Base-by-base conservation (phyloP, 2,329 filamentous ascomycete species). In the Alternaria sp. region DNA sequence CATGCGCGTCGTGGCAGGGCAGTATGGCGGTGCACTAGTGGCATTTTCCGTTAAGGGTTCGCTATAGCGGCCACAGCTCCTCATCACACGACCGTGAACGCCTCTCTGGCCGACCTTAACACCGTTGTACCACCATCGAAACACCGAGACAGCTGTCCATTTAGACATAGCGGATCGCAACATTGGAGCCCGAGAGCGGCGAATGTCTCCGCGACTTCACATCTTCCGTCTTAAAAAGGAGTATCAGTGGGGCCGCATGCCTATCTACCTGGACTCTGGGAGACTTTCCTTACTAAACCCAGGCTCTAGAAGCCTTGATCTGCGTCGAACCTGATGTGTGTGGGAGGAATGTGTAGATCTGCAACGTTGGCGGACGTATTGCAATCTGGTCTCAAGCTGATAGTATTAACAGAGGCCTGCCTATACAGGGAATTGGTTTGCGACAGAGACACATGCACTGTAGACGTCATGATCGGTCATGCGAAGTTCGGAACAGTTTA, bases 21-120 rank as follows among this genome's bases (percentile, higher is more conserved):
- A 36, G 46, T 49, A 49, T 49, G 46, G 46, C 46, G 14, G 32
- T 49, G 46, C 46, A 38, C 46, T 49, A 49, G 34, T 44, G 46
- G 46, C 46, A 49, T 36, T 38, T 38, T 34, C 46, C 46, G 46
- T 38, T 8, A 49, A 24, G 18, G 46, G 46, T 36, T 34, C 46
- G 14, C 32, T 16, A 18, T 39, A 18, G 30, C 14, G 46, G 20
- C 20, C 30, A 49, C 30, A 36, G 46, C 46, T 34, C 24, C 20
- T 16, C 32, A 49, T 36, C 32, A 49, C 46, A 49, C 30, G 46
- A 49, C 46, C 32, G 46, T 49, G 46, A 49, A 49, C 46, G 32
- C 46, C 8, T 38, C 46, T 24, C 4, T 30, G 5, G 24, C 46
- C 46, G 46, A 49, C 46, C 7, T 36, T 38, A 49, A 36, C 46